Conservation (phyloP, 1,139 yeast genomes). For the Sugiyamaella castrensis region DNA sequence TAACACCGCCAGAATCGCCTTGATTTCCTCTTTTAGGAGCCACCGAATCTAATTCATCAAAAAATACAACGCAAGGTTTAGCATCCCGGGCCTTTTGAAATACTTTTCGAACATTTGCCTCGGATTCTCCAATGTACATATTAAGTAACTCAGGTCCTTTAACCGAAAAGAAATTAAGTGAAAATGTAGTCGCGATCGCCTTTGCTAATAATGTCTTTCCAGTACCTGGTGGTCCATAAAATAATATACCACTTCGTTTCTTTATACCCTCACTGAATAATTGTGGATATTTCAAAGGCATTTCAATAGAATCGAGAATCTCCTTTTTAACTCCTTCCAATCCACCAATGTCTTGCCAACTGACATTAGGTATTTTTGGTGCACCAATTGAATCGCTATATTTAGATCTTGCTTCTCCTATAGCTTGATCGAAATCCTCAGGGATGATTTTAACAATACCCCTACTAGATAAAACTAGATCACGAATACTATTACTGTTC, state of each 20-base stretch:
- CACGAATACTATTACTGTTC: conserved; percentile 24
- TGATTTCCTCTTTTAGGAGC: conserved; percentile 98
- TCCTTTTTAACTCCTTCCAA: conserved; percentile 86
- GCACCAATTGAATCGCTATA: conserved; percentile 96
- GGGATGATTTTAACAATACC: conserved; percentile 58
- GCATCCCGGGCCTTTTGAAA: conserved; percentile 95
- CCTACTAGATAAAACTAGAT: conserved; percentile 31
- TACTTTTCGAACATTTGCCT: conserved; percentile 91
- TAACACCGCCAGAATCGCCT: conserved; percentile 97
- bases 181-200: conserved; percentile 93
- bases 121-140: conserved; percentile 98
- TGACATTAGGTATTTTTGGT: conserved; percentile 90
- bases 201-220: conserved; percentile 94
- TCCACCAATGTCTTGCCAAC: conserved; percentile 96
- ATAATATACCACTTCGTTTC: conserved; percentile 88
- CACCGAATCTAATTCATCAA: conserved; percentile 87
- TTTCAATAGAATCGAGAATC: conserved; percentile 89
- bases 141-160: conserved; percentile 93
- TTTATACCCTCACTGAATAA: conserved; percentile 83
- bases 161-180: conserved; percentile 89
- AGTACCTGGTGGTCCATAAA: conserved; percentile 98
- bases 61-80: conserved; percentile 93
- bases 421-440: conserved; percentile 67
- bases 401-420: conserved; percentile 78
- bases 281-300: conserved; percentile 93